phyloP scores from a whole-genome alignment of 805 yeast genomes.

The Alloascoidea hylecoeti region DNA sequence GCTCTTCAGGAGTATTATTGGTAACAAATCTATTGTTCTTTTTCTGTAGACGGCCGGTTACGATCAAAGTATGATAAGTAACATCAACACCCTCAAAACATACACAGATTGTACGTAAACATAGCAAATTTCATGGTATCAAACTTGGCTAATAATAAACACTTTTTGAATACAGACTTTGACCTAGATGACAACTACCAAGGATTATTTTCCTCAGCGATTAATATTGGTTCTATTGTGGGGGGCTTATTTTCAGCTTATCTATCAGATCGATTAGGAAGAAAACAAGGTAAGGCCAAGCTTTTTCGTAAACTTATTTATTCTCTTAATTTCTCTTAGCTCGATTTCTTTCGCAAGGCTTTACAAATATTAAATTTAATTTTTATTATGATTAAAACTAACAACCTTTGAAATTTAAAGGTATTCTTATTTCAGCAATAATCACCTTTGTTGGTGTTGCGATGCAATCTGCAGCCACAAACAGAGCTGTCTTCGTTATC shows the following conservation, averaged over 20 bases:
- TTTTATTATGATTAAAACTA: too few species aligned
- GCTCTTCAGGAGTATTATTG: too few species aligned
- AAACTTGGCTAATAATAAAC: background rate
- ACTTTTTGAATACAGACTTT: background rate
- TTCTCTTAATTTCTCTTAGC: too few species aligned
- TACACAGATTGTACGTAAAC: background rate
- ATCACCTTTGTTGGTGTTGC: conserved; percentile 16
- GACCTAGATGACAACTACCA: conserved; percentile 1
- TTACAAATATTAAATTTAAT: background rate
- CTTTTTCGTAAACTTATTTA: too few species aligned
- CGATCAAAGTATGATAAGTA: conserved; percentile 1
- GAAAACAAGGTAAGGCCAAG: background rate
- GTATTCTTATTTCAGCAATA: background rate
- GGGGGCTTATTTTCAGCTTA: background rate
- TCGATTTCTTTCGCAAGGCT: background rate
- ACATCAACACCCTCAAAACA: background rate
- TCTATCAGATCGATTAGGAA: background rate
- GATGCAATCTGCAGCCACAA: conserved; percentile 22
- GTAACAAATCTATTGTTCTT: too few species aligned
- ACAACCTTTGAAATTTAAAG: too few species aligned
- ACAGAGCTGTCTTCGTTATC: conserved; percentile 21
- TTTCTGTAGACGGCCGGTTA: background rate
- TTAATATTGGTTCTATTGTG: background rate
- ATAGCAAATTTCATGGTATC: background rate
- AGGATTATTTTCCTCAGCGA: background rate